Conservation (phyloP, 352 stramenopile species). For the Globisporangium viniferum region DNA sequence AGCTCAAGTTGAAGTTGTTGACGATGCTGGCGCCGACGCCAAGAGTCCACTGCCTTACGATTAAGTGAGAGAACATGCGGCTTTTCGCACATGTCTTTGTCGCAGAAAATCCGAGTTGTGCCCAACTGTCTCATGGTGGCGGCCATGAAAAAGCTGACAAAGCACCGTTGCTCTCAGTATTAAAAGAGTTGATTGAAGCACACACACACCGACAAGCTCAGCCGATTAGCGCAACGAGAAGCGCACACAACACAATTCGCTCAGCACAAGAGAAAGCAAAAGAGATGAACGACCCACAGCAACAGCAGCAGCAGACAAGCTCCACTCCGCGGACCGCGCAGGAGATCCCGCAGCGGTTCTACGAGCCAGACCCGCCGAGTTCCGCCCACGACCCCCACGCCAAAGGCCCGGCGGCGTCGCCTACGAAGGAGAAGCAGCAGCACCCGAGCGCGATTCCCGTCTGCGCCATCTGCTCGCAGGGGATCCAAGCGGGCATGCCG, state of each 20-base stretch:
- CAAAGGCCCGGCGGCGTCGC: neutral
- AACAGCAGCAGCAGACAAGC: neutral
- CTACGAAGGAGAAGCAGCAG: neutral
- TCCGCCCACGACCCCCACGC: neutral
- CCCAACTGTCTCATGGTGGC: slow-evolving; percentile 6
- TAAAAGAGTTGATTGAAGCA: no score
- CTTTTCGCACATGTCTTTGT: slow-evolving; percentile 7
- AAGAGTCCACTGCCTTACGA: neutral
- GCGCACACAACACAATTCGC: neutral
- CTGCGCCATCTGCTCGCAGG: slow-evolving; percentile 40
- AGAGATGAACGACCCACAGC: neutral
- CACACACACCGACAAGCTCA: neutral
- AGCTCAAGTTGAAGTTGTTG: slow-evolving; percentile 4
- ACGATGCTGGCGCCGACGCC: neutral
- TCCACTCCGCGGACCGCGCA: slow-evolving; percentile 10
- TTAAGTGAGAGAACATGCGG: neutral
- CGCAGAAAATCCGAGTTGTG: neutral
- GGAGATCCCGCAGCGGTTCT: slow-evolving; percentile 15
- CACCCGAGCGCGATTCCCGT: slow-evolving; percentile 15
- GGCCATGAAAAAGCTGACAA: neutral
- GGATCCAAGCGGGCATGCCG: slow-evolving; percentile 26
- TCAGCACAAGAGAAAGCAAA: neutral
- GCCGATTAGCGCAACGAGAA: neutral
- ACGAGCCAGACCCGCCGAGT: slow-evolving; percentile 1
- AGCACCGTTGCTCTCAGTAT: neutral